phyloP scores from a whole-genome alignment of 78 protist genomes.

The Guillardia theta region DNA sequence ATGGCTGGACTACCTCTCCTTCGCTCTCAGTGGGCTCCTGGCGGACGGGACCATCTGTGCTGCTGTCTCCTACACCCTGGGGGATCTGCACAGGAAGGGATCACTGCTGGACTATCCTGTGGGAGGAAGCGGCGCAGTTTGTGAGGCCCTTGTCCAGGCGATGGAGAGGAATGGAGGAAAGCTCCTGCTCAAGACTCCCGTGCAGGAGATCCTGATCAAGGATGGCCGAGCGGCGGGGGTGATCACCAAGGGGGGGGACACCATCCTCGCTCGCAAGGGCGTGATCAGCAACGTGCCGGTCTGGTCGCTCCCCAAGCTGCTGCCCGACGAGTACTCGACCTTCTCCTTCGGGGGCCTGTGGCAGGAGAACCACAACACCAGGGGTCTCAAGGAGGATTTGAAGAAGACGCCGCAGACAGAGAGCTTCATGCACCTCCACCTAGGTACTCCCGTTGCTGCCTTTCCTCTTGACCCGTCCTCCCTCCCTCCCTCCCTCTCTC shows the following conservation, averaged over 20 bases:
- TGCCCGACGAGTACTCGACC: not conserved
- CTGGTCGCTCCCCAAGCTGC: slow-evolving; percentile 39
- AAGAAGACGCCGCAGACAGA: not conserved
- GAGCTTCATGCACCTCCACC: slow-evolving; percentile 45
- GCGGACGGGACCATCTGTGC: slow-evolving; percentile 39
- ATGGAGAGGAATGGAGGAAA: not conserved
- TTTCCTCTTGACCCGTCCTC: too few relatives aligned
- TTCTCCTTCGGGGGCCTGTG: not conserved
- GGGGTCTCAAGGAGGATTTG: not conserved
- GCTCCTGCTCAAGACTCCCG: not conserved
- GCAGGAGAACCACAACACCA: not conserved
- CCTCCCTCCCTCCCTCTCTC: not conserved
- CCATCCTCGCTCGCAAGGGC: not conserved
- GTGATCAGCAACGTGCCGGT: slow-evolving; percentile 34
- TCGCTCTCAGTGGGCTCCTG: slow-evolving; percentile 37
- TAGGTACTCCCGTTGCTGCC: too few relatives aligned
- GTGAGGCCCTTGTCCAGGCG: slow-evolving; percentile 13
- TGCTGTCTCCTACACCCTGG: slow-evolving; percentile 30
- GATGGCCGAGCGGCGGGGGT: not conserved
- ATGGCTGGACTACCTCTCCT: slow-evolving; percentile 48
- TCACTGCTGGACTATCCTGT: slow-evolving; percentile 38
- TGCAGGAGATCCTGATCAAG: not conserved
- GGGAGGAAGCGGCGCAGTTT: slow-evolving; percentile 22
- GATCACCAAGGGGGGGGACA: not conserved
- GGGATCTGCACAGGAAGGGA: not conserved